Evolutionary conservation across 2,329 filamentous ascomycete genomes (phyloP).

Genomic region (Fusarium palustre): DNA sequence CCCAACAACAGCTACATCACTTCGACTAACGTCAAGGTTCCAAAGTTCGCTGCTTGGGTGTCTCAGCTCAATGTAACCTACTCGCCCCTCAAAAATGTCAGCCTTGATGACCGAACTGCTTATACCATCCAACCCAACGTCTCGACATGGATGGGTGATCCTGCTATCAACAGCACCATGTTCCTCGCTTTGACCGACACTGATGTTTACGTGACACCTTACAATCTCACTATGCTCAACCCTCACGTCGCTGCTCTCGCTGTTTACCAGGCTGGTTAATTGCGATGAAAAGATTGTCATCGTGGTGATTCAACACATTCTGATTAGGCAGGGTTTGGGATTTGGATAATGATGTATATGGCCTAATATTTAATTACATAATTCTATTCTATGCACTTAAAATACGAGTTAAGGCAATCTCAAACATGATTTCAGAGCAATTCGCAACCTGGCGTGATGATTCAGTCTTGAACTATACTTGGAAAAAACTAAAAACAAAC

Average conservation of each 20-base stretch:
- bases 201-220: constrained; percentile 77
- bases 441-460: too few species aligned
- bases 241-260: constrained; percentile 80
- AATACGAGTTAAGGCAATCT: not conserved
- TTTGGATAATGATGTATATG: not conserved
- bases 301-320: too few species aligned
- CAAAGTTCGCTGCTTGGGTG: constrained; percentile 80
- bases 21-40: constrained; percentile 65
- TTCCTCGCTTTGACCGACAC: constrained; percentile 81
- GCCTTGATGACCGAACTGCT: constrained; percentile 61
- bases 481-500: not conserved
- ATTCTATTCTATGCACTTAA: not conserved
- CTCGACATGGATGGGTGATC: constrained; percentile 74
- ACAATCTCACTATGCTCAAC: constrained; percentile 80
- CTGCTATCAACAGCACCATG: constrained; percentile 80
- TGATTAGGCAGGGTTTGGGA: too few species aligned
- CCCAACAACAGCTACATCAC: constrained; percentile 89
- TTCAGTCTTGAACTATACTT: not conserved
- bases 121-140: constrained; percentile 79
- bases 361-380: not conserved
- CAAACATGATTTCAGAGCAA: not conserved
- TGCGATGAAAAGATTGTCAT: not conserved
- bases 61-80: constrained; percentile 82
- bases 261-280: constrained; percentile 80
- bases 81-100: constrained; percentile 67